Evolutionary conservation across 768 basidiomycete species (phyloP), one percentile per base, ranked within the genome.

Genomic region (Pisolithus microcarpus): DNA sequence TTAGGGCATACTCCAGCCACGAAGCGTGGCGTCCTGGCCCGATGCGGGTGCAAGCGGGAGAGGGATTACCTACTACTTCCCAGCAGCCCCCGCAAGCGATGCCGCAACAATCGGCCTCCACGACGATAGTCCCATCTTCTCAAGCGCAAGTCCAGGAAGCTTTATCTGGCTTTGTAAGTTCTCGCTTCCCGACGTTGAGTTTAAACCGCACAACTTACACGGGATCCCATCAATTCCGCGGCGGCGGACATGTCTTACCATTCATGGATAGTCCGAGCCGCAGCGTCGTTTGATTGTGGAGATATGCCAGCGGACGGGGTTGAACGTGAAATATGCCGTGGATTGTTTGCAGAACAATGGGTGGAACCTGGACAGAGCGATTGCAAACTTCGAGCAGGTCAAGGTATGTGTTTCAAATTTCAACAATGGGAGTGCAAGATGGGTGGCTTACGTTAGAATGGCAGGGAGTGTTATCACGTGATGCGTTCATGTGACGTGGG

Each of bases 361-460:
- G 7, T 98, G 93, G 93, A 81, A 93, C 62, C 59, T 88, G 46
- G 81, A 82, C 42, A 75, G 77, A 52, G 96, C 96, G 0, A 61
- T 91, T 23, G 76, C 77, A 46, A 94, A 95, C 62, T 98, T 92
- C 67, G 82, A 91, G 61, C 77, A 87, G 64, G 87, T 97, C 60
- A 88, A 87, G 80, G 88, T 88, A 56, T 52, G 82, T 71, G 48
- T 23, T 1, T 23, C n/a, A n/a, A n/a, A 4, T 23, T 23, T 23
- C 21, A 23, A 23, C 21, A 23, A 23, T 23, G 21, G 21, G 21
- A 23, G n/a, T n/a, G n/a, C 21, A 4, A 23, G 46, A 53, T 61
- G 26, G 26, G 26, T 6, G 26, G 23, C 61, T 67, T 58, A 70
- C 61, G 56, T 66, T 56, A 55, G 40, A 28, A 53, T 18, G 51